These are phyloP conservation scores for Scedosporium boydii DNA, from an alignment of 2,329 filamentous ascomycete genomes.

Conservation along the genomic window DNA sequence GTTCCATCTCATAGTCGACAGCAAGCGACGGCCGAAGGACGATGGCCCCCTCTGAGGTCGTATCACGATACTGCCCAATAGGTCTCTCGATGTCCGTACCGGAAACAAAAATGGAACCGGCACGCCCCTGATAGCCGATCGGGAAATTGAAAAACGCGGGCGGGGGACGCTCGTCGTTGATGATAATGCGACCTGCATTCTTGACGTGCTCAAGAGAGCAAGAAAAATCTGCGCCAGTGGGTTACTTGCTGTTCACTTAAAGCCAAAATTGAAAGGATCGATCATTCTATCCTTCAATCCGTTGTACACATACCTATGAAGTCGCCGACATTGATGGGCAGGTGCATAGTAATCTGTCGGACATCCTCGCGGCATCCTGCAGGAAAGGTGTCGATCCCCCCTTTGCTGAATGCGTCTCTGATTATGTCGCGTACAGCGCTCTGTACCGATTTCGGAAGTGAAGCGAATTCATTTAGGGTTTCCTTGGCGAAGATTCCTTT, in stretches of 20 bases:
- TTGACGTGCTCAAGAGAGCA: conserved; percentile 28
- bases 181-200: conserved; percentile 35
- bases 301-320: conserved; percentile 9
- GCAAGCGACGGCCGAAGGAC: conserved; percentile 21
- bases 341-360: conserved; percentile 50
- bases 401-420: conserved; percentile 30
- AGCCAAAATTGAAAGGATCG: conserved; percentile 32
- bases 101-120: conserved; percentile 61
- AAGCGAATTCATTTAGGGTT: neutral
- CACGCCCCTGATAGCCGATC: conserved; percentile 64
- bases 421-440: conserved; percentile 57
- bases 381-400: conserved; percentile 3
- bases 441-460: conserved; percentile 17
- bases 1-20: conserved; percentile 63
- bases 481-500: neutral
- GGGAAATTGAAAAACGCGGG: conserved; percentile 67
- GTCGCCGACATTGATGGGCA: conserved; percentile 21
- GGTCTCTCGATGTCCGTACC: conserved; percentile 59
- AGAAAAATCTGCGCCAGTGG: conserved; percentile 38
- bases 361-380: conserved; percentile 18
- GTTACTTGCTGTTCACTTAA: conserved; percentile 24
- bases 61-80: conserved; percentile 52
- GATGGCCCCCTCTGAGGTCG: conserved; percentile 16
- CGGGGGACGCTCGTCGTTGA: conserved; percentile 34
- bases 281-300: conserved; percentile 40